Base-by-base conservation (phyloP, 129 eudicot species). In the Lactuca sativa region DNA sequence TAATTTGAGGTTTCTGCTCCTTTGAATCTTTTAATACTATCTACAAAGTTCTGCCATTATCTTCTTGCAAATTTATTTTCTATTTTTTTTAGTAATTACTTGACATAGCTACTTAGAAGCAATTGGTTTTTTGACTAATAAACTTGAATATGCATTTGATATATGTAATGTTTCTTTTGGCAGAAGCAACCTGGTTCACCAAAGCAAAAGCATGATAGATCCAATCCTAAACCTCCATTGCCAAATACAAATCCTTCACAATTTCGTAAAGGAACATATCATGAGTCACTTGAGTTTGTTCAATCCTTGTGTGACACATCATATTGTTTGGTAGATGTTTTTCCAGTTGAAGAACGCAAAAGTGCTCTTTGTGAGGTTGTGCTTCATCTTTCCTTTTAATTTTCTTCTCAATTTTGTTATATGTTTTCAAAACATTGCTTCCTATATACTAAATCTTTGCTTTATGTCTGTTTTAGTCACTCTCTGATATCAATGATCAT, bases 341-440 rank as follows among this genome's bases (percentile, higher is more conserved):
- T 93, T 84, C 95, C 99, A 4, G 77, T 89, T 83, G 99, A 93
- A 81, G 99, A 93, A 71, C 97, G 99, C 59, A 90, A 93, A 85
- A 81, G 84, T 78, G 99, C 99, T 48, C 97, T 93, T 62, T 79
- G 90, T 69, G 97, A 93, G 99, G 99, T 93, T 70, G 78, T 63
- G 53, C 13, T 43, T 58, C 58, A 10, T 48, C 37, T 61, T 49
- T 10, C 52, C 5, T 47, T 3, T 9, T 9, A 25, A 25, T 25
- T 25, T 25, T 25, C 30, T 25, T 25, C 30, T 25, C 30, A 25
- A 25, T 8, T 1, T 43, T 9, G 49, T 9, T 8, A 2, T 43
- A 0, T 43, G 12, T 47, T 12, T 43, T 14, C 9, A 43, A 43
- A 47, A 47, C 13, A 8, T 43, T 43, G 3, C 52, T 47, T 47